Evolutionary conservation across 2,329 filamentous ascomycete species (phyloP).

Genomic region (Ascochyta rabiei): DNA sequence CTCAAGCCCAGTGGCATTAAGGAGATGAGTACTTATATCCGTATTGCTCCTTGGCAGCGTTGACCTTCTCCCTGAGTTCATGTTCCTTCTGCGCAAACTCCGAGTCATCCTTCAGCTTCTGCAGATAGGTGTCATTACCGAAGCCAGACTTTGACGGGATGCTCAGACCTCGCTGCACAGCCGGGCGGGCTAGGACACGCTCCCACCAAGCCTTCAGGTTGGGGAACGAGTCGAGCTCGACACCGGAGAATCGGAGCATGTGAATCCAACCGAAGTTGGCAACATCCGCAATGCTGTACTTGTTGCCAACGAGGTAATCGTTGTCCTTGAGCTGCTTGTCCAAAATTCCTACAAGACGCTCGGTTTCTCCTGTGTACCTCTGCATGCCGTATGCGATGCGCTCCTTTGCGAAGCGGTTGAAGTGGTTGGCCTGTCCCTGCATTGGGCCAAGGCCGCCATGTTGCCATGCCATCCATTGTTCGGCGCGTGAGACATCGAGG

Average conservation of each 20-base stretch:
- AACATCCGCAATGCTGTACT: conserved; percentile 56
- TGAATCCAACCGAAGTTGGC: conserved; percentile 55
- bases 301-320: conserved; percentile 54
- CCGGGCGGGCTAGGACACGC: conserved; percentile 49
- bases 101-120: conserved; percentile 54
- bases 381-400: conserved; percentile 54
- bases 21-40: conserved; percentile 53
- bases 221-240: conserved; percentile 51
- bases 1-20: conserved; percentile 12
- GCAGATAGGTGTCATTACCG: conserved; percentile 51
- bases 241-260: conserved; percentile 47
- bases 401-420: conserved; percentile 52
- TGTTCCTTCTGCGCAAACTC: conserved; percentile 57
- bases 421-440: conserved; percentile 52
- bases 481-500: conserved; percentile 54
- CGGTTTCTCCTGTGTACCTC: conserved; percentile 55
- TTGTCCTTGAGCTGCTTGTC: conserved; percentile 50
- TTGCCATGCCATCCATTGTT: conserved; percentile 70
- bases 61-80: conserved; percentile 43
- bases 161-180: conserved; percentile 49
- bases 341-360: conserved; percentile 54
- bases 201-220: conserved; percentile 55
- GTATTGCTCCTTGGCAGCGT: conserved; percentile 54
- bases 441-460: conserved; percentile 52
- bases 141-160: conserved; percentile 48